Evolutionary conservation across 2,329 filamentous ascomycete genomes (phyloP).

Genomic region (Penicillium expansum): DNA sequence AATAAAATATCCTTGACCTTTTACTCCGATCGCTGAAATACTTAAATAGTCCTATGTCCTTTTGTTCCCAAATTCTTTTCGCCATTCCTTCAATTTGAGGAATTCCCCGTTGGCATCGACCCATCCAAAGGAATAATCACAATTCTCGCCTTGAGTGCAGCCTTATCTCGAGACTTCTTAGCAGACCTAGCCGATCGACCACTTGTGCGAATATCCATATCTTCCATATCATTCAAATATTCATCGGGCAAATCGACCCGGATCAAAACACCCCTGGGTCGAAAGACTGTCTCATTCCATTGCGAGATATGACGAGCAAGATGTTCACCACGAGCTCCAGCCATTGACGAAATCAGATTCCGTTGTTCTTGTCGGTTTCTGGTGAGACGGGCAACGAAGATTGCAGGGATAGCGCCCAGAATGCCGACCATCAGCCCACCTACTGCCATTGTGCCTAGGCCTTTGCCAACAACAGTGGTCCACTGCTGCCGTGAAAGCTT

Average conservation of each 20-base stretch:
- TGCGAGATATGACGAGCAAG: constrained; percentile 23
- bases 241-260: constrained; percentile 33
- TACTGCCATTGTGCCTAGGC: constrained; percentile 30
- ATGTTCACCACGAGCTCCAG: constrained; percentile 3
- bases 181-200: not conserved
- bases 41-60: no score
- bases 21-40: not conserved
- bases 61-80: not conserved
- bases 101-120: not conserved
- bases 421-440: constrained; percentile 33
- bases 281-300: constrained; percentile 34
- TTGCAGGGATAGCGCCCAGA: constrained; percentile 29
- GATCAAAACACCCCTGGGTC: constrained; percentile 29
- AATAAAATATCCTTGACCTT: not conserved
- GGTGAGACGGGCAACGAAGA: constrained; percentile 22
- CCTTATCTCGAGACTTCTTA: constrained; percentile 12
- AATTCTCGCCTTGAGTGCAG: constrained; percentile 26
- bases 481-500: constrained; percentile 31
- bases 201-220: constrained; percentile 21
- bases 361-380: constrained; percentile 23
- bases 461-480: constrained; percentile 29
- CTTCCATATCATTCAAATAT: constrained; percentile 23
- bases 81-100: not conserved
- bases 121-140: constrained; percentile 28
- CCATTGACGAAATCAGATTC: constrained; percentile 27